Conservation (phyloP, 2,329 filamentous ascomycete genomes). For the Xylariales sp. region DNA sequence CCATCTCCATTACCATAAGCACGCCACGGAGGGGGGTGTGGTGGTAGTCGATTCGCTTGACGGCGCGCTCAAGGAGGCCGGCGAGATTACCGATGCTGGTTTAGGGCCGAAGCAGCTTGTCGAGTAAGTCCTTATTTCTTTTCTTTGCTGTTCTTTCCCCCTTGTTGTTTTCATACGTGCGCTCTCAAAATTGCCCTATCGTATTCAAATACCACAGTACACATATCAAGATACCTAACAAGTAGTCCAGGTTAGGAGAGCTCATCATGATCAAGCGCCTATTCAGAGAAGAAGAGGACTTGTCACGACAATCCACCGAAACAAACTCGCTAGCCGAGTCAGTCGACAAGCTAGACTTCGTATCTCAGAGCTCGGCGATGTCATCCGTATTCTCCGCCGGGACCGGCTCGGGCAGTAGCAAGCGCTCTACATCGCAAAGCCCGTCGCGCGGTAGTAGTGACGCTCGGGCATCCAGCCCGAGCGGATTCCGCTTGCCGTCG, state of each 20-base stretch:
- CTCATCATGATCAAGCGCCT: slow-evolving; percentile 71
- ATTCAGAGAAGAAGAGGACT: slow-evolving; percentile 52
- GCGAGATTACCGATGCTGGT: slow-evolving; percentile 84
- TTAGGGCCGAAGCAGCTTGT: slow-evolving; percentile 81
- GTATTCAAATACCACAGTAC: background rate
- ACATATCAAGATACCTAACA: background rate
- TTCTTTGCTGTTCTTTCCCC: background rate
- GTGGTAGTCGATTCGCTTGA: slow-evolving; percentile 82
- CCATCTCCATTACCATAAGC: slow-evolving; percentile 73
- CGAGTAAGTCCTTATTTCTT: slow-evolving; percentile 65
- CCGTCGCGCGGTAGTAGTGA: slow-evolving; percentile 42
- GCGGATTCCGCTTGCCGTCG: slow-evolving; percentile 40
- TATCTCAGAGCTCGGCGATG: slow-evolving; percentile 53
- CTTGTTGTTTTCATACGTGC: no score
- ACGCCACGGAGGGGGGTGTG: slow-evolving; percentile 71
- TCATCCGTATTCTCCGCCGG: slow-evolving; percentile 53
- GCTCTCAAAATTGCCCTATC: background rate
- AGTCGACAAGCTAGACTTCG: slow-evolving; percentile 51
- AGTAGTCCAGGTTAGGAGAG: slow-evolving; percentile 73
- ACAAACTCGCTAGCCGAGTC: slow-evolving; percentile 50
- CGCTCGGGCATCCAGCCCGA: background rate
- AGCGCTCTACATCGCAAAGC: slow-evolving; percentile 50
- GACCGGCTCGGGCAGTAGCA: slow-evolving; percentile 36
- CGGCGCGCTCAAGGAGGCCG: slow-evolving; percentile 83
- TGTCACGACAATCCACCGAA: slow-evolving; percentile 35